Evolutionary conservation across 192 early-diverging fungal genomes (phyloP).

Genomic region (Jimgerdemannia lactiflua): DNA sequence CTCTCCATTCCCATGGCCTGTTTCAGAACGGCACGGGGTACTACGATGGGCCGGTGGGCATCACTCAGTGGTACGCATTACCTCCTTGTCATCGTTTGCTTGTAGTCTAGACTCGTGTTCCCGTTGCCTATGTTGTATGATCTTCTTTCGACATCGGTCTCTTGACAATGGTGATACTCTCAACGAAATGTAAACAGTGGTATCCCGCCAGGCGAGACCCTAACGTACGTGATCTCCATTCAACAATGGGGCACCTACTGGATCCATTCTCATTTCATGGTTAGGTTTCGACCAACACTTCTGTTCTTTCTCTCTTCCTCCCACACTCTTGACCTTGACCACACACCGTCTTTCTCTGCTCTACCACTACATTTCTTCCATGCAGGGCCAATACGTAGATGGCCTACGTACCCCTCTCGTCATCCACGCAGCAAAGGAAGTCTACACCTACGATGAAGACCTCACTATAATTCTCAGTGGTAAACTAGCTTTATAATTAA

Average conservation of each 20-base stretch:
- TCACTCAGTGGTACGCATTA: slow-evolving; percentile 62
- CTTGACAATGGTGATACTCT: not conserved
- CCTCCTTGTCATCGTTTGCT: not conserved
- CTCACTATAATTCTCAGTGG: slow-evolving; percentile 8
- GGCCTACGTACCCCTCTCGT: slow-evolving; percentile 73
- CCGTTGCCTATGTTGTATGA: not conserved
- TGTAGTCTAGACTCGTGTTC: not conserved
- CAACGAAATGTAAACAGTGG: slow-evolving; percentile 21
- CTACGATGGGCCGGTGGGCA: slow-evolving; percentile 67
- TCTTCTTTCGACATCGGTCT: not conserved
- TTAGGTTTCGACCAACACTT: slow-evolving; percentile 1
- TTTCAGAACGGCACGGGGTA: slow-evolving; percentile 72
- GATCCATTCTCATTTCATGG: slow-evolving; percentile 71
- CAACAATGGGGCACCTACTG: slow-evolving; percentile 82
- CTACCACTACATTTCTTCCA: not conserved
- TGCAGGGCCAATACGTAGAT: slow-evolving; percentile 71
- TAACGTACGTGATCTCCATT: slow-evolving; percentile 68
- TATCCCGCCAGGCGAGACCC: slow-evolving; percentile 61
- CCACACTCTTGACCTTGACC: no score
- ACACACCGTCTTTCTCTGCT: no score
- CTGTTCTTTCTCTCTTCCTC: no score
- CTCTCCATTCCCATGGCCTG: slow-evolving; percentile 77
- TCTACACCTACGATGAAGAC: slow-evolving; percentile 71
- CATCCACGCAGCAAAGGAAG: slow-evolving; percentile 53
- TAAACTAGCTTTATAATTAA: slow-evolving; percentile 39